Percentiles rank a stretch among this genome's conserved stretches.
phyloP scores from a whole-genome alignment of 2,329 filamentous ascomycete genomes.

The Verruconis gallopava region DNA sequence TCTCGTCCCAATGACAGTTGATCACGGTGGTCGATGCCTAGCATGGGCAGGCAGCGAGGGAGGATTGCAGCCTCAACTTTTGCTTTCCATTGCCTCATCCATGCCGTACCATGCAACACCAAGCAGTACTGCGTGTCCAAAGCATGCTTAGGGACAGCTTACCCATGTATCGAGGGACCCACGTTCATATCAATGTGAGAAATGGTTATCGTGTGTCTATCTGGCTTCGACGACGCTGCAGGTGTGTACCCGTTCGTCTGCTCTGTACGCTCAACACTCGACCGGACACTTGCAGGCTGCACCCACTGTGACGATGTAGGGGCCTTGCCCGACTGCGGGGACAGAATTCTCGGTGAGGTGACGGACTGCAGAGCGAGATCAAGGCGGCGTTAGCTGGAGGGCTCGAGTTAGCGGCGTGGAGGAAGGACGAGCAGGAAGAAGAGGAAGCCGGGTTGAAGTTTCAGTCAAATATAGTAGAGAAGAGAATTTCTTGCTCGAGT shows the following conservation, averaged over 20 bases:
- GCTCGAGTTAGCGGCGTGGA: neutral
- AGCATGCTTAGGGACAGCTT: slow-evolving; percentile 17
- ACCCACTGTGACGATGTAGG: neutral
- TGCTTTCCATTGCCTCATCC: neutral
- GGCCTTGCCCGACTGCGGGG: neutral
- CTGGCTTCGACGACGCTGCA: neutral
- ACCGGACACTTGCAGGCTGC: neutral
- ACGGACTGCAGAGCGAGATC: neutral
- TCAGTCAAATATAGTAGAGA: no score
- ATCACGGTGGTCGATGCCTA: slow-evolving; percentile 7
- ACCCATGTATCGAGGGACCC: slow-evolving; percentile 29
- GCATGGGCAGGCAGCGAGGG: neutral
- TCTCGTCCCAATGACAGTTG: no score
- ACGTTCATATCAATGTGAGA: slow-evolving; percentile 25
- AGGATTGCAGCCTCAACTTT: neutral
- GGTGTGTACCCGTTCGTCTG: neutral
- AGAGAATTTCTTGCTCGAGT: no score
- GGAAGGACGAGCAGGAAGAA: neutral
- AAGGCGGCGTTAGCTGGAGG: neutral
- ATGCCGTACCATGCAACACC: slow-evolving; percentile 6
- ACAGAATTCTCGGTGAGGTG: neutral
- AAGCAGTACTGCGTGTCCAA: slow-evolving; percentile 13
- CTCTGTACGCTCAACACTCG: neutral
- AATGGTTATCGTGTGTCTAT: slow-evolving; percentile 7
- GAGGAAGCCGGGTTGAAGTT: neutral